A percentile compares a stretch with the other conserved stretches of the same genome.
Conservation (phyloP, 495 filamentous ascomycete genomes). For the Penicillium tannophilum region DNA sequence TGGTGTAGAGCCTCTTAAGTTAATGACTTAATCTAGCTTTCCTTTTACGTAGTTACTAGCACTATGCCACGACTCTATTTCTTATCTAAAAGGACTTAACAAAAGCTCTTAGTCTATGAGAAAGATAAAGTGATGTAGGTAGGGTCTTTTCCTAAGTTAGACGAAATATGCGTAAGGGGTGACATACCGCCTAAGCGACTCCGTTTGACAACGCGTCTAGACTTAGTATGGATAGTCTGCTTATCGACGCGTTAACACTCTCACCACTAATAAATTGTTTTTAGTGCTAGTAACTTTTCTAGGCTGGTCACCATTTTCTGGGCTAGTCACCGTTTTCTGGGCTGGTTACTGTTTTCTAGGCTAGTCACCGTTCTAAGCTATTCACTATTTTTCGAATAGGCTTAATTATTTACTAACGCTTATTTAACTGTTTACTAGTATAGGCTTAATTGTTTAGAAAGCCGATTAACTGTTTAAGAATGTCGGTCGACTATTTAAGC, state of each 20-base stretch:
- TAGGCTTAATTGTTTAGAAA: constrained; percentile 1
- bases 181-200: constrained; percentile 8
- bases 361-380: no score
- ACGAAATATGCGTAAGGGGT: constrained; percentile 3
- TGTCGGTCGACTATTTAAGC: not conserved
- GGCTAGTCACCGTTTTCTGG: no score
- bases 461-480: not conserved
- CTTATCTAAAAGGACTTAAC: not conserved
- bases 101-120: not conserved
- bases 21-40: constrained; percentile 3
- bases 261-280: constrained; percentile 2
- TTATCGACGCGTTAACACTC: constrained; percentile 1
- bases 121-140: constrained; percentile 3
- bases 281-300: not conserved
- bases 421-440: not conserved
- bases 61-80: not conserved
- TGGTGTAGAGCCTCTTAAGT: not conserved
- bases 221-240: constrained; percentile 3
- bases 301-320: not conserved
- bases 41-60: not conserved
- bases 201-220: constrained; percentile 4
- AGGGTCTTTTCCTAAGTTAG: constrained; percentile 2
- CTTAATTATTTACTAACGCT: not conserved
- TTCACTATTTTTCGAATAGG: not conserved
- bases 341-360: no score